Base-by-base conservation (phyloP, 1,139 yeast genomes). In the Saccharomycopsis hybrid region DNA sequence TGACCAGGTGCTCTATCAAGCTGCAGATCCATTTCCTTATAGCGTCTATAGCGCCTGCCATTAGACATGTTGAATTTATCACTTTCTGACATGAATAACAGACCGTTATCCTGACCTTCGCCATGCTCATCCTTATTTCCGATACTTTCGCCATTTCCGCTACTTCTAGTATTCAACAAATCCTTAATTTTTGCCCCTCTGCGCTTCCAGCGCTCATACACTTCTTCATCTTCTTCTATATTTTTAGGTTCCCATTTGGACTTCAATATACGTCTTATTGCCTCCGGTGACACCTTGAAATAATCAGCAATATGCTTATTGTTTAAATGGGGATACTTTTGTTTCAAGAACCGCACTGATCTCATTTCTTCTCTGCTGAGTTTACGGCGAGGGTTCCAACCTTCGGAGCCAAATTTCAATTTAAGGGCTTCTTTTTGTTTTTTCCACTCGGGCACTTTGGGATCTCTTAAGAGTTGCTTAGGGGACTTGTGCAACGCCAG, bases 261-360 rank as follows among this genome's bases (percentile, higher is more conserved):
- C 60, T 77, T 81, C 55, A 90, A 64, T 8, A 90, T 87, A 55
- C 96, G 73, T 52, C 96, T 69, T 1, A 89, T 76, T 0, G 94
- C 87, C 58, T 89, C 95, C 0, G 95, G 94, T 1, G 95, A 84
- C 2, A 88, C 74, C 50, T 75, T 70, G 64, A 84, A 89, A 60
- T 76, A 75, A 37, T 73, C 70, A 0, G 92, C 84, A 18, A 90
- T 65, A 46, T 81, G 84, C 2, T 72, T 68, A 0, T 83, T 75
- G 7, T 75, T 76, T 52, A 86, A 58, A 31, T 76, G 73, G 0
- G 96, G 96, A 58, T 74, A 65, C 48, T 71, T 69, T 31, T 67
- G 66, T 56, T 79, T 82, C 42, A 89, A 61, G 8, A 71, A 63
- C 49, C 86, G 68, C 4, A 90, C 73, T 49, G 80, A 81, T 25